Conservation (phyloP, 495 filamentous ascomycete genomes). For the Xylaria palmicola region DNA sequence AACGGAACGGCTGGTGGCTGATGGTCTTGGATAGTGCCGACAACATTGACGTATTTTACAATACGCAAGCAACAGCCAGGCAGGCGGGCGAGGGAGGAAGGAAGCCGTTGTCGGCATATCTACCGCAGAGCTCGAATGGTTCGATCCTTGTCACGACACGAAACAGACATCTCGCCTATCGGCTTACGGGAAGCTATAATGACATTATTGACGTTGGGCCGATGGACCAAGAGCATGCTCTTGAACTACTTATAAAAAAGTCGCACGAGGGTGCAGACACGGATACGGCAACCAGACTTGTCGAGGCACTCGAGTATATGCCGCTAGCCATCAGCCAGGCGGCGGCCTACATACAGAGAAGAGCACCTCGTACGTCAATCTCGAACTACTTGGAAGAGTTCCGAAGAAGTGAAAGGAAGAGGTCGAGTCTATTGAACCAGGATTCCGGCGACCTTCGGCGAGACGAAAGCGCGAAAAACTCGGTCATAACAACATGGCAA, state of each 20-base stretch:
- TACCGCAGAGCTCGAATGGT: constrained; percentile 43
- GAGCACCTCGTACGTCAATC: constrained; percentile 23
- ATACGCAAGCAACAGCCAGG: not conserved
- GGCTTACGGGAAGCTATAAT: constrained; percentile 20
- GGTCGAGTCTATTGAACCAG: constrained; percentile 28
- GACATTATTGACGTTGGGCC: constrained; percentile 24
- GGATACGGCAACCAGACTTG: constrained; percentile 24
- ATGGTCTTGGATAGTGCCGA: constrained; percentile 50
- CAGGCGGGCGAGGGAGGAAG: not conserved
- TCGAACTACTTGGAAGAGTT: constrained; percentile 42
- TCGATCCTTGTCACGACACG: constrained; percentile 40
- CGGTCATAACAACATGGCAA: constrained; percentile 35
- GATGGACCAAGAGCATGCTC: constrained; percentile 26
- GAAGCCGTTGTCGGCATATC: constrained; percentile 27
- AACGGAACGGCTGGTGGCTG: constrained; percentile 38
- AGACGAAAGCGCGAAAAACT: constrained; percentile 25
- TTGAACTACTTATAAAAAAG: constrained; percentile 31
- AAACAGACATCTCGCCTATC: constrained; percentile 23
- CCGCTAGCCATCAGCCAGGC: constrained; percentile 54
- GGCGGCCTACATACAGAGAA: constrained; percentile 43
- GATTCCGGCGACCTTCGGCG: constrained; percentile 31
- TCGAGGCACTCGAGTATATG: constrained; percentile 42
- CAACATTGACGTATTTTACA: constrained; percentile 31
- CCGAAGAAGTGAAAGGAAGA: constrained; percentile 30
- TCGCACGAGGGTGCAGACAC: constrained; percentile 19